A percentile compares a stretch with the other conserved stretches of the same genome.
phyloP scores from a whole-genome alignment of 208 protist species.

The Trypanosoma theileri region DNA sequence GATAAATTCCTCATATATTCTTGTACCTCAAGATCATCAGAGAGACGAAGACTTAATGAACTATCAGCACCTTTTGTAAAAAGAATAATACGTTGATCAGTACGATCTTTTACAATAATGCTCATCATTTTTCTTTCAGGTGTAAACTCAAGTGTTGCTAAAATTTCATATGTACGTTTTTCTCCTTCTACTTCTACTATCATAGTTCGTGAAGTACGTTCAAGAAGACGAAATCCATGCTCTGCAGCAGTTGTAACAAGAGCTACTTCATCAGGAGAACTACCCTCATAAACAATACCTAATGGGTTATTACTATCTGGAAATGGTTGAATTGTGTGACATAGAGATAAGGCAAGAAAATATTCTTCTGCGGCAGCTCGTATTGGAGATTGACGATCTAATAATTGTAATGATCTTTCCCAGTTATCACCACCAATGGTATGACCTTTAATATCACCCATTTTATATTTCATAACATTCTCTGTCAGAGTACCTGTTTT shows the following conservation, averaged over 20 bases:
- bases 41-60: slow-evolving; percentile 62
- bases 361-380: slow-evolving; percentile 56
- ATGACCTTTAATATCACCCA: slow-evolving; percentile 65
- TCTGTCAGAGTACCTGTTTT: slow-evolving; percentile 94
- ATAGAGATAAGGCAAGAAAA: slow-evolving; percentile 77
- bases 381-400: slow-evolving; percentile 28
- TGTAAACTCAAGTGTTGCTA: slow-evolving; percentile 89
- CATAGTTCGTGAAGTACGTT: slow-evolving; percentile 60
- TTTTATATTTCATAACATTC: slow-evolving; percentile 90
- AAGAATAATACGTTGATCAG: slow-evolving; percentile 67
- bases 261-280: slow-evolving; percentile 93
- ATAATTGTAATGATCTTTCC: slow-evolving; percentile 30
- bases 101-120: slow-evolving; percentile 75
- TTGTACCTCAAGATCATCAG: slow-evolving; percentile 44
- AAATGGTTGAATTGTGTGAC: slow-evolving; percentile 89
- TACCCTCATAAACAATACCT: slow-evolving; percentile 85
- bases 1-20: slow-evolving; percentile 43
- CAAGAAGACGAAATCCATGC: slow-evolving; percentile 64
- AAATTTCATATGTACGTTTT: slow-evolving; percentile 66
- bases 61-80: slow-evolving; percentile 92
- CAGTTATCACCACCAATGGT: slow-evolving; percentile 49
- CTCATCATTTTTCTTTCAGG: slow-evolving; percentile 92
- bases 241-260: slow-evolving; percentile 82
- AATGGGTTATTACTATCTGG: slow-evolving; percentile 31
- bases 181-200: slow-evolving; percentile 31